Base-by-base conservation (phyloP, 73 alveolate species). In the Paramecium caudatum region DNA sequence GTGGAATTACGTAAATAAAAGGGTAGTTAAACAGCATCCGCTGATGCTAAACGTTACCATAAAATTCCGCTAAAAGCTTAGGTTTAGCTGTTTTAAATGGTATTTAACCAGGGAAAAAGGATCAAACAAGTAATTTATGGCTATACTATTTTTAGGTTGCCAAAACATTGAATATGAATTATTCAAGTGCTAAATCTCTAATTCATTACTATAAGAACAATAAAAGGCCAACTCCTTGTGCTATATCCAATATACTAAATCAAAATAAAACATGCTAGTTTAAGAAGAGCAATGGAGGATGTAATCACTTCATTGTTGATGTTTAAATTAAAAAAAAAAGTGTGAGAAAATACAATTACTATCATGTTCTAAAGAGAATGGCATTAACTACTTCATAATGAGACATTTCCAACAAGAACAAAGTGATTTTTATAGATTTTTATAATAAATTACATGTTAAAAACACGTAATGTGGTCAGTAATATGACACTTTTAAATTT, bases 111-210 rank as follows among this genome's bases (percentile, higher is more conserved):
- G 19, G 88, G 88, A 74, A 74, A 74, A 45, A 33, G 68, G 32
- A 74, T 74, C 16, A 74, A 74, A 45, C 46, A 74, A 46, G 88
- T 74, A 0, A 74, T 17, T 2, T 41, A 15, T 30, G 6, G 6
- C 2, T 4, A 41, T 36, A 10, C 47, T 65, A 65, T 65, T 25
- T 33, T 33, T 65, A 74, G 88, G 88, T 74, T 39, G 88, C 88
- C 34, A 74, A 74, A 74, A 21, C n/a, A 41, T 39, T 74, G 19
- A 47, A 47, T 19, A 74, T 74, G 62, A 74, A 74, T 45, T 74
- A 74, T 23, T 74, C 88, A 37, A 74, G 88, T 45, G 88, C 88
- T 13, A 74, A 74, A 41, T 74, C 88, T 39, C 55, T 74, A 32
- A 74, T 74, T 0, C 88, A 74, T 21, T 74, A 74, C 55, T 74